Conservation (phyloP, 495 filamentous ascomycete species). For the Lophium mytilinum region DNA sequence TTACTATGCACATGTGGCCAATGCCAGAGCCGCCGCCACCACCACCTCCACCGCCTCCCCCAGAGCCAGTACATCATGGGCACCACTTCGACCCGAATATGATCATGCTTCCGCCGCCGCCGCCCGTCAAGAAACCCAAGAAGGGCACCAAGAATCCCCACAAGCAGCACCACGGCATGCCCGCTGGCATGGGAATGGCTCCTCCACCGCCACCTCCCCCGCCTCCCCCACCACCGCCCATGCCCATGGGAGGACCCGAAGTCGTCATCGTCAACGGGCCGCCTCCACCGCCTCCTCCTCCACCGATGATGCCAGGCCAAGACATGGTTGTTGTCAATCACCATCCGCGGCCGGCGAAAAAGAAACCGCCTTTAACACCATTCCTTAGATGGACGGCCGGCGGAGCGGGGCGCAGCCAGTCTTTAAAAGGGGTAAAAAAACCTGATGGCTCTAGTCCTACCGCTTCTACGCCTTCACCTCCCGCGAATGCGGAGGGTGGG, state of each 20-base stretch:
- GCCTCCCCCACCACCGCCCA: constrained; percentile 10
- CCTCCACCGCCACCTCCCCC: constrained; percentile 16
- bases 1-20: constrained; percentile 98
- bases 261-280: background rate
- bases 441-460: constrained; percentile 10
- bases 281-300: constrained; percentile 15
- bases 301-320: background rate
- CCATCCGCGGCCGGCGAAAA: background rate
- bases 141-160: background rate
- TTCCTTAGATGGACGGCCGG: constrained; percentile 23
- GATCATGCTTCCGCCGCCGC: background rate
- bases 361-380: background rate
- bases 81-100: background rate
- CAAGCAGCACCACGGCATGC: background rate
- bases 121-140: background rate
- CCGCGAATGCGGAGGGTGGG: background rate
- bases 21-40: constrained; percentile 54
- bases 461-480: constrained; percentile 6
- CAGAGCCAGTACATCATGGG: background rate
- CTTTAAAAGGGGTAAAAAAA: constrained; percentile 25
- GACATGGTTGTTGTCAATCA: constrained; percentile 3
- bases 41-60: constrained; percentile 6
- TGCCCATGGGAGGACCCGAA: background rate
- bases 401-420: constrained; percentile 6
- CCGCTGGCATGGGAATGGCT: background rate